Percentiles rank a stretch among this genome's conserved stretches.
Conservation (phyloP, 2,329 filamentous ascomycete species). For the Emergomyces orientalis region DNA sequence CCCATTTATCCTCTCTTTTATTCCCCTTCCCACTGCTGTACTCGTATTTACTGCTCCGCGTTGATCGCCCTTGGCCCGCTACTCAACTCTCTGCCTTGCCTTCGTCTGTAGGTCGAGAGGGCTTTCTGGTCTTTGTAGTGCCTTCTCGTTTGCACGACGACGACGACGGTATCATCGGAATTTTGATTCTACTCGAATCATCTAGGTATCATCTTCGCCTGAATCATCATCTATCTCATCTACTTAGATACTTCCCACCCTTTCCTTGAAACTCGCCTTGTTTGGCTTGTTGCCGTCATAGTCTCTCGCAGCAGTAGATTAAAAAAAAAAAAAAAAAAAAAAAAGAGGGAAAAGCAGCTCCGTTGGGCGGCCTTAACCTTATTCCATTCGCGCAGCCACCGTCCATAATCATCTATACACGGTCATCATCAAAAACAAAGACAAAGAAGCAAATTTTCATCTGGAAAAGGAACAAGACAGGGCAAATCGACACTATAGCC, state of each 20-base stretch:
- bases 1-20: background rate
- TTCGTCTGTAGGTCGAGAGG: slow-evolving; percentile 1
- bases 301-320: slow-evolving; percentile 1
- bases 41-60: slow-evolving; percentile 10
- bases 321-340: background rate
- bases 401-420: background rate
- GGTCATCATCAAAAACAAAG: background rate
- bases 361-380: background rate
- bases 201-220: background rate
- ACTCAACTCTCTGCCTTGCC: background rate
- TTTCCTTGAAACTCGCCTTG: background rate
- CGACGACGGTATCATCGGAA: background rate
- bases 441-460: background rate
- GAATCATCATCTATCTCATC: background rate
- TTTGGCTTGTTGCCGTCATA: background rate
- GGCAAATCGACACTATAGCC: background rate
- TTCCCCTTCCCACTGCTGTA: slow-evolving; percentile 3
- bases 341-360: background rate
- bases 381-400: background rate
- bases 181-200: background rate
- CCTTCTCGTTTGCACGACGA: slow-evolving; percentile 1
- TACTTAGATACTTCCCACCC: slow-evolving; percentile 1
- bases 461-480: background rate
- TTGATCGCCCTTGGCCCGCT: background rate
- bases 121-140: slow-evolving; percentile 8